Evolutionary conservation across 2,329 filamentous ascomycete species (phyloP), one percentile per base, ranked within the genome.

Genomic region (Penicillium sp.): DNA sequence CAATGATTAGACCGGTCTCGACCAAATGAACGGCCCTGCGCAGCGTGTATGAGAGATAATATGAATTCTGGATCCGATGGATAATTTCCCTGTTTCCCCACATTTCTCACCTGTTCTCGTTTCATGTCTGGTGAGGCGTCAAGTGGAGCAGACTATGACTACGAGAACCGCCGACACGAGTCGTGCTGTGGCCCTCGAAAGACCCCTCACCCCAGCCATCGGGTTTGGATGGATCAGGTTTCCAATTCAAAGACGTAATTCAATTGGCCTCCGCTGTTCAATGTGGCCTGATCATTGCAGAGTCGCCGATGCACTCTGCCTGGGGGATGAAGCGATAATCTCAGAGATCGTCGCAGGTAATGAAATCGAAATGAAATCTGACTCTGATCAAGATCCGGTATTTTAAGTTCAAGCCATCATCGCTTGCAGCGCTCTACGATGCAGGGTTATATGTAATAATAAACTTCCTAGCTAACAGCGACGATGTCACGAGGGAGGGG

Each of bases 101-200:
- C 49, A 58, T 35, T 45, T 49, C 47, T 31, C 23, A 52, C 8
- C n/a, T 38, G 21, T 45, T 60, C 35, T 50, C 41, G 60, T 62
- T 58, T 62, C 49, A 58, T 53, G 35, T 49, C 55, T 35, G 26
- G 41, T 47, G 54, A 54, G 60, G 47, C 54, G 51, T 62, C 31
- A 31, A 55, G 60, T 57, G 50, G 60, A 58, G 44, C 35, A 46
- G 44, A 52, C 30, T 21, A 45, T 44, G 52, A 38, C 50, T 7
- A 7, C 55, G 31, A 49, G 13, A 31, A 56, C 48, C 46, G 46
- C 19, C 26, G 53, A 45, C 17, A 30, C 52, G 15, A 55, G 6
- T 45, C 38, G 38, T 47, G 45, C n/a, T 21, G n/a, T 21, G 35
- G 13, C 52, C 29, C 26, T 26, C 41, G n/a, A 44, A 30, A 38